A percentile compares a stretch with the other conserved stretches of the same genome.
Evolutionary conservation across 163 green algal genomes (phyloP).

Genomic region (Chloromonas sp.): DNA sequence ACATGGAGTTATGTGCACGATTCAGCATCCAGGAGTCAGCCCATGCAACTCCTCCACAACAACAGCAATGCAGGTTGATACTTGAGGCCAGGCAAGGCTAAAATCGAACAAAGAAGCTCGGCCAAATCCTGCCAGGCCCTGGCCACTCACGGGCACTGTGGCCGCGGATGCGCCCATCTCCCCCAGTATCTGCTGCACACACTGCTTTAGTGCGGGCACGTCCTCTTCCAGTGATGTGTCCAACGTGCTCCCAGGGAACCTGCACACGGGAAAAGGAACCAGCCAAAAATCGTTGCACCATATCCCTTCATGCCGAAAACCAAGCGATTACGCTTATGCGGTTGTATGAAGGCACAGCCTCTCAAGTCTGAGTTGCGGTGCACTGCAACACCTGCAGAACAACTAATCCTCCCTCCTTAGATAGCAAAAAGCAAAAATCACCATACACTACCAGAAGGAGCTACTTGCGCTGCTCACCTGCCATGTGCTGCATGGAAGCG

Average conservation of each 20-base stretch:
- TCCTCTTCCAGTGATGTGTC: not conserved
- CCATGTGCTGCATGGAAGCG: constrained; percentile 54
- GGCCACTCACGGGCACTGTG: not conserved
- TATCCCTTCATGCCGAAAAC: too few species aligned
- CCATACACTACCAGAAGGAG: not conserved
- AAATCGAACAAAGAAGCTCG: too few species aligned
- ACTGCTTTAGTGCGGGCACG: not conserved
- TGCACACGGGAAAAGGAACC: not conserved
- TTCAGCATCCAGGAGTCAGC: too few species aligned
- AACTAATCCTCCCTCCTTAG: not conserved
- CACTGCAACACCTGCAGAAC: not conserved
- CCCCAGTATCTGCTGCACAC: not conserved
- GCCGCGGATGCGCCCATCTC: not conserved
- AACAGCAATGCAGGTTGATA: too few species aligned
- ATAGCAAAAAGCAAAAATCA: not conserved
- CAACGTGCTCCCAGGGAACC: not conserved
- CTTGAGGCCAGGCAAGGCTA: too few species aligned
- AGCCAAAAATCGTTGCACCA: not conserved
- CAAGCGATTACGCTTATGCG: too few species aligned
- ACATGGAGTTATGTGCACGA: too few species aligned
- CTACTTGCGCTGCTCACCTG: constrained; percentile 13
- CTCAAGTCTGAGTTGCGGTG: not conserved
- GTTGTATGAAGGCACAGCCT: too few species aligned
- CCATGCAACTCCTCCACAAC: too few species aligned
- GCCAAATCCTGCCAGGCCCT: too few species aligned